phyloP scores from a whole-genome alignment of 768 basidiomycete species.

The Lentinula lateritia region DNA sequence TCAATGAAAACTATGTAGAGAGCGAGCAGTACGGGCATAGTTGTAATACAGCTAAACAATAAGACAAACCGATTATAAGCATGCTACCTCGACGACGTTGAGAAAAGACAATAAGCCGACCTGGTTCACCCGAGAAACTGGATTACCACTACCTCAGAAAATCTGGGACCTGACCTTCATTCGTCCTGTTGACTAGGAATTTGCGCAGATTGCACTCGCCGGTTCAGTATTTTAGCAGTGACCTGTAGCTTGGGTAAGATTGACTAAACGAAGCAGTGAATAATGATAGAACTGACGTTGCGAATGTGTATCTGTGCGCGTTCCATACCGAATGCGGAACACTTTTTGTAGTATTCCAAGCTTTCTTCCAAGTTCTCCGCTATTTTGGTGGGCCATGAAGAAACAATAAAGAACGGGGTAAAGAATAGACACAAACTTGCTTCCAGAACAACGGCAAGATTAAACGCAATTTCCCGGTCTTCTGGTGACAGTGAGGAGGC shows the following conservation, averaged over 20 bases:
- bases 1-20: background rate
- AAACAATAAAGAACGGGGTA: constrained; percentile 26
- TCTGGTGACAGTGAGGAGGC: constrained; percentile 80
- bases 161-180: background rate
- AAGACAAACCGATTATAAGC: background rate
- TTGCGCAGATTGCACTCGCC: constrained; percentile 47
- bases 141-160: background rate
- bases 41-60: background rate
- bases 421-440: constrained; percentile 52
- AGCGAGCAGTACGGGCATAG: background rate
- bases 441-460: constrained; percentile 87
- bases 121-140: background rate
- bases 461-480: constrained; percentile 90
- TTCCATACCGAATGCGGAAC: constrained; percentile 73
- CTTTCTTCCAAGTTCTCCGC: constrained; percentile 79
- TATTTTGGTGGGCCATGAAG: constrained; percentile 31
- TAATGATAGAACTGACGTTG: constrained; percentile 46
- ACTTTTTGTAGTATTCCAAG: constrained; percentile 74
- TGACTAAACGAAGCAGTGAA: constrained; percentile 12
- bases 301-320: constrained; percentile 76
- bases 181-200: constrained; percentile 24
- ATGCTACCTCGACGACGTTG: background rate
- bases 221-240: constrained; percentile 72
- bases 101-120: constrained; percentile 9
- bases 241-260: constrained; percentile 41